phyloP scores from a whole-genome alignment of 805 yeast species.

The Lipomyces orientalis region DNA sequence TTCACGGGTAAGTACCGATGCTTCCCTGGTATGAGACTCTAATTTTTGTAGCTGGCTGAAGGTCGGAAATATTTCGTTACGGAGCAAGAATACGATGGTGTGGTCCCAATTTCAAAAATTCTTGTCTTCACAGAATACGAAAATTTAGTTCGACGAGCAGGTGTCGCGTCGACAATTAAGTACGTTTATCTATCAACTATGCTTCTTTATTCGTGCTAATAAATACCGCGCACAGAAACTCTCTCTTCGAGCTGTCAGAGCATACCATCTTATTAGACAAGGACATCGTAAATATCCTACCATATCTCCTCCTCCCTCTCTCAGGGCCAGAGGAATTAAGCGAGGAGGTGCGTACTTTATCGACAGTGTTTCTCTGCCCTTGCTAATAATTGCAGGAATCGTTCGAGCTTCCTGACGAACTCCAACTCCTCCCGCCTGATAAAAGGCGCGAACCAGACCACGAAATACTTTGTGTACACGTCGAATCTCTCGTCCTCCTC shows the following conservation, averaged over 20 bases:
- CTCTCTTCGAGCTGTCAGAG: constrained; percentile 75
- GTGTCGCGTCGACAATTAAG: constrained; percentile 90
- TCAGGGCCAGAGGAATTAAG: constrained; percentile 77
- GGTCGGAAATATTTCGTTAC: constrained; percentile 74
- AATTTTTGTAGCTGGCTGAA: constrained; percentile 19
- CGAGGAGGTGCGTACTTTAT: constrained; percentile 54
- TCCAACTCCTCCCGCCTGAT: constrained; percentile 77
- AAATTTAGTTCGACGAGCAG: constrained; percentile 81
- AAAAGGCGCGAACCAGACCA: constrained; percentile 75
- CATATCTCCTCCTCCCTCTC: constrained; percentile 80
- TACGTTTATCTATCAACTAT: not conserved
- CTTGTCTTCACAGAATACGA: constrained; percentile 82
- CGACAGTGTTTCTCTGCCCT: not conserved
- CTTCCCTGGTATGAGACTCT: not conserved
- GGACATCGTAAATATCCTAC: constrained; percentile 71
- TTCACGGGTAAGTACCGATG: constrained; percentile 61
- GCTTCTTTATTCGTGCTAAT: not conserved
- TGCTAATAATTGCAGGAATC: constrained; percentile 54
- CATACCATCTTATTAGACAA: constrained; percentile 68
- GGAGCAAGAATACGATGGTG: constrained; percentile 71
- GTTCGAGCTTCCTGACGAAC: constrained; percentile 85
- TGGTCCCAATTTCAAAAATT: constrained; percentile 80
- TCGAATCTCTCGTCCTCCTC: constrained; percentile 79
- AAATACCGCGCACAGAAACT: constrained; percentile 50
- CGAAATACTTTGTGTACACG: constrained; percentile 67